These are phyloP conservation scores for Sphaerostilbella broomeana DNA, from an alignment of 2,329 filamentous ascomycete genomes.

Conservation along the genomic window DNA sequence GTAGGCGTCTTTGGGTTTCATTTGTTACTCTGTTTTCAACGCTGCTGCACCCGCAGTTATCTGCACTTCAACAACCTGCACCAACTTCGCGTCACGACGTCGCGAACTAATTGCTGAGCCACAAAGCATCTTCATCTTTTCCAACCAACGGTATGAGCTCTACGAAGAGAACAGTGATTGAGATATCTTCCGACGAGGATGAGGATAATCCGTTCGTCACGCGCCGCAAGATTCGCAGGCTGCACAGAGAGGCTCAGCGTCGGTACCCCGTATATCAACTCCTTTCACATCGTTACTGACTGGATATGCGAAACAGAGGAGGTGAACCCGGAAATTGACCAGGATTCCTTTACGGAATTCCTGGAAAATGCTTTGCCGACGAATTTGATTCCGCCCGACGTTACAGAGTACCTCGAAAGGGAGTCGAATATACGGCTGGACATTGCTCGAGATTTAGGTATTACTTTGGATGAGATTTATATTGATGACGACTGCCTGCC, in stretches of 20 bases:
- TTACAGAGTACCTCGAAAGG: slow-evolving; percentile 18
- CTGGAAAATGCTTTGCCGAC: slow-evolving; percentile 16
- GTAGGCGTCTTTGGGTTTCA: no score
- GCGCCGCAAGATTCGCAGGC: slow-evolving; percentile 4
- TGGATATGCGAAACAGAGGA: background rate
- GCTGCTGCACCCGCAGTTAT: no score
- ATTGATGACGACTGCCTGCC: slow-evolving; percentile 27
- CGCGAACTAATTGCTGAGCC: no score
- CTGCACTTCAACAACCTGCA: no score
- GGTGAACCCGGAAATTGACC: background rate
- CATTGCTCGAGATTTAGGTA: slow-evolving; percentile 16
- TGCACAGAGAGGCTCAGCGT: background rate
- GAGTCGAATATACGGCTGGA: slow-evolving; percentile 20
- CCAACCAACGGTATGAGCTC: no score
- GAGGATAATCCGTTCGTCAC: slow-evolving; percentile 5
- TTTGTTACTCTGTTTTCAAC: no score
- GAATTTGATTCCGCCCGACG: slow-evolving; percentile 17
- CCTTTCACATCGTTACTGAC: slow-evolving; percentile 1
- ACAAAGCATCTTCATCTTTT: background rate
- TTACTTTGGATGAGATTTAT: slow-evolving; percentile 16
- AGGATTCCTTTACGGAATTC: slow-evolving; percentile 12
- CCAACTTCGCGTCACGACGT: no score
- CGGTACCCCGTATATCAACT: background rate
- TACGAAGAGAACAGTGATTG: slow-evolving; percentile 5
- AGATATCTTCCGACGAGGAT: slow-evolving; percentile 3